These are phyloP conservation scores for Scheffersomyces spartinae DNA, from an alignment of 805 yeast genomes.

Conservation along the genomic window DNA sequence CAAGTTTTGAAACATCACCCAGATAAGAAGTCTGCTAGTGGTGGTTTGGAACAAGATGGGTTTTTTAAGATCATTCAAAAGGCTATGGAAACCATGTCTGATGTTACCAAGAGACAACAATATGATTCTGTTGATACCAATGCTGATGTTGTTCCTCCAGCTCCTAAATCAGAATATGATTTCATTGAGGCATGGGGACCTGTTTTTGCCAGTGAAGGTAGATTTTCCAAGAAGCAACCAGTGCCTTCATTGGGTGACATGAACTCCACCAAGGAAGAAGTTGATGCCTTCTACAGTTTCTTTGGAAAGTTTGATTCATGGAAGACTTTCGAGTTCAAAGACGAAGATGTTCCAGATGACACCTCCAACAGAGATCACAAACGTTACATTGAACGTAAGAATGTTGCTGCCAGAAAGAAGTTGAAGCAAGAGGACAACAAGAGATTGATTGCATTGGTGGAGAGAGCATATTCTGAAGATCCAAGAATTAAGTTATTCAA, in stretches of 20 bases:
- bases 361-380: conserved; percentile 98
- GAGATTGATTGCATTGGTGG: conserved; percentile 75
- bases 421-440: conserved; percentile 95
- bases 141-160: conserved; percentile 79
- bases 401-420: conserved; percentile 93
- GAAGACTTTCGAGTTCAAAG: conserved; percentile 96
- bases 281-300: conserved; percentile 80
- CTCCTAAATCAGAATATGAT: conserved; percentile 54
- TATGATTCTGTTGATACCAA: conserved; percentile 89
- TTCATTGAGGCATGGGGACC: conserved; percentile 91
- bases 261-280: conserved; percentile 63
- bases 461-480: conserved; percentile 80
- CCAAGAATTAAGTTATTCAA: conserved; percentile 92
- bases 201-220: conserved; percentile 78
- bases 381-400: conserved; percentile 96
- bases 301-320: conserved; percentile 94
- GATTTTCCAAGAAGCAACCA: conserved; percentile 88
- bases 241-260: conserved; percentile 71
- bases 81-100: conserved; percentile 84
- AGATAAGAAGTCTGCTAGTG: conserved; percentile 90
- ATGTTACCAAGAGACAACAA: conserved; percentile 79
- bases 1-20: conserved; percentile 97
- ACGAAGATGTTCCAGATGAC: conserved; percentile 99
- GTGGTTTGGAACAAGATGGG: conserved; percentile 85
- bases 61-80: conserved; percentile 97